Conservation (phyloP, 2,329 filamentous ascomycete genomes). For the Ascosphaera apis region DNA sequence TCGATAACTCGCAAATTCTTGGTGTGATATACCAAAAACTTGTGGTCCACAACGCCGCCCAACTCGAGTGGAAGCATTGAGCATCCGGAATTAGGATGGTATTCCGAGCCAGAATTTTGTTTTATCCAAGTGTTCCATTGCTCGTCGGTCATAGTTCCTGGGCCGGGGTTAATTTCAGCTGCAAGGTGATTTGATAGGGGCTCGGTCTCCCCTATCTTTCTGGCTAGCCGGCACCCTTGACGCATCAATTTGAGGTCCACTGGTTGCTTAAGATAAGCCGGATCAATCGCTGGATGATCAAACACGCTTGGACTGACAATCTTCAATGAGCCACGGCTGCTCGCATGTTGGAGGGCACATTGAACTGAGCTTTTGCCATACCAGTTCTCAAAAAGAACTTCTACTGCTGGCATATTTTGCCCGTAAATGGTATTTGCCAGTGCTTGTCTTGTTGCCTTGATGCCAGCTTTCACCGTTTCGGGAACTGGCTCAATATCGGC, state of each 20-base stretch:
- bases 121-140: constrained; percentile 9
- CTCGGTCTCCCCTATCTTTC: constrained; percentile 7
- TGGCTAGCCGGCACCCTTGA: constrained; percentile 10
- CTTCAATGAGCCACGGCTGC: constrained; percentile 11
- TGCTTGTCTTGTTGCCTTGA: background rate
- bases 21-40: constrained; percentile 13
- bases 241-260: constrained; percentile 9
- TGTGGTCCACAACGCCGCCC: constrained; percentile 14
- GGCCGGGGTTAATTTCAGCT: constrained; percentile 8
- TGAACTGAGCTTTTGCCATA: constrained; percentile 5
- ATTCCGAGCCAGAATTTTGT: constrained; percentile 8
- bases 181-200: constrained; percentile 8
- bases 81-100: constrained; percentile 11
- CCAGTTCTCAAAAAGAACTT: background rate
- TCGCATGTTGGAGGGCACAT: constrained; percentile 10
- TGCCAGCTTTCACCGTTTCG: background rate
- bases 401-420: background rate
- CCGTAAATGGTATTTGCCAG: background rate
- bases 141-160: constrained; percentile 7
- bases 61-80: constrained; percentile 13
- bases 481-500: background rate
- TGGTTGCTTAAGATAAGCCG: constrained; percentile 8
- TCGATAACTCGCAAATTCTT: constrained; percentile 13
- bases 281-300: constrained; percentile 12
- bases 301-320: constrained; percentile 12